These are phyloP conservation scores for Fusarium aywerte DNA, from an alignment of 2,329 filamentous ascomycete species.

Conservation along the genomic window DNA sequence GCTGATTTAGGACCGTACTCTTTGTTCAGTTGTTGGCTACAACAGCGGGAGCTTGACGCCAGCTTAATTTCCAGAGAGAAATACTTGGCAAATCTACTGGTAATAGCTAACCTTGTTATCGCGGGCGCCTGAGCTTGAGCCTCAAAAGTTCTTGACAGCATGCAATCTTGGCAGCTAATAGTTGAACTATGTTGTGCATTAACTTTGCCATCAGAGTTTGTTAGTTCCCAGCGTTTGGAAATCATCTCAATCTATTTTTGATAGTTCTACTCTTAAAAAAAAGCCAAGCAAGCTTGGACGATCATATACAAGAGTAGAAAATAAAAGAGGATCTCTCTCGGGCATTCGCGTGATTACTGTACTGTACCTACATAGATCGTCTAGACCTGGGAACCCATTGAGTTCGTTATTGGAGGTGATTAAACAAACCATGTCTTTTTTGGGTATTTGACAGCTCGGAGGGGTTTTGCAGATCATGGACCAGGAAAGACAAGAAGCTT, in stretches of 20 bases:
- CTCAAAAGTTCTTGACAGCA: not conserved
- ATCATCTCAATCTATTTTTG: not conserved
- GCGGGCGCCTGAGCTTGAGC: slow-evolving; percentile 4
- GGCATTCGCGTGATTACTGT: not conserved
- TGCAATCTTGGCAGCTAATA: not conserved
- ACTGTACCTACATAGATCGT: not conserved
- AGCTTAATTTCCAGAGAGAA: slow-evolving; percentile 18
- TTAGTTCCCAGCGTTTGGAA: not conserved
- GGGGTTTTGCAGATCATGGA: not conserved
- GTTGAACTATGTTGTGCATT: not conserved
- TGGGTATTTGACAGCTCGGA: not conserved
- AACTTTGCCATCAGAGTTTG: not conserved
- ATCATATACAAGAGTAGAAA: not conserved
- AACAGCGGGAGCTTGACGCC: slow-evolving; percentile 11
- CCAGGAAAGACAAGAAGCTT: not conserved
- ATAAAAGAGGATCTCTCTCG: not conserved
- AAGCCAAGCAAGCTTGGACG: not conserved
- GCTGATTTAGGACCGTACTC: not conserved
- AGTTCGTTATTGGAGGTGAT: not conserved
- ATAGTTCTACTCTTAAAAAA: not conserved
- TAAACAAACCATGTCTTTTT: not conserved
- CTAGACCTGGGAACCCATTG: not conserved
- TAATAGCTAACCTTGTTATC: not conserved
- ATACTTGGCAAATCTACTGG: not conserved
- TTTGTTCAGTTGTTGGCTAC: not conserved